Conservation (phyloP, 257 asterid species). For the Solanum pinnatisectum region DNA sequence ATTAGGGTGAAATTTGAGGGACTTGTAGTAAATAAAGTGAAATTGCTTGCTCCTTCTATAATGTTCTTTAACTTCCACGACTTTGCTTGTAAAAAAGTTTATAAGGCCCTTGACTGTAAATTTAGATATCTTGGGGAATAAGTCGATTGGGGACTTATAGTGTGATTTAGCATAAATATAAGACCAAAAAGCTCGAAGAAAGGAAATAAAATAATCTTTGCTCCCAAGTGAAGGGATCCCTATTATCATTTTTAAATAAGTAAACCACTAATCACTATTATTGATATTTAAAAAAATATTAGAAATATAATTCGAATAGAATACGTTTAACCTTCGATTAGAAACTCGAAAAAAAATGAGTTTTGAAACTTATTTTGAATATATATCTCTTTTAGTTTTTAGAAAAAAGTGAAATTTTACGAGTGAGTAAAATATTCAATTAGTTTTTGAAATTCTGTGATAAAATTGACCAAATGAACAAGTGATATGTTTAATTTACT, state of each 20-base stretch:
- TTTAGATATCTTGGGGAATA: background rate
- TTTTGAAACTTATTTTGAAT: too few species aligned
- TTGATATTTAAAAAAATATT: background rate
- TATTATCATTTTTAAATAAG: background rate
- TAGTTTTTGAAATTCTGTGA: background rate
- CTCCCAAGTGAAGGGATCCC: background rate
- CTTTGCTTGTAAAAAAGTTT: background rate
- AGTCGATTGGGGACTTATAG: background rate
- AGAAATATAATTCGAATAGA: background rate
- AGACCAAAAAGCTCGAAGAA: background rate
- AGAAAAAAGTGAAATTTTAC: too few species aligned
- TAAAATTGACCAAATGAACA: background rate
- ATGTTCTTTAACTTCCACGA: slow-evolving; percentile 8
- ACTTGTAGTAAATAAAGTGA: background rate
- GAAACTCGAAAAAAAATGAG: too few species aligned
- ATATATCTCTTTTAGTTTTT: too few species aligned
- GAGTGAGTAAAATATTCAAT: background rate
- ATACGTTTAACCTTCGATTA: background rate
- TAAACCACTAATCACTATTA: background rate
- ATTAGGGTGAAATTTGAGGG: background rate
- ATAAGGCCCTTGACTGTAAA: background rate
- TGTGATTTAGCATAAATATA: background rate
- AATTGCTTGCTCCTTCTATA: background rate
- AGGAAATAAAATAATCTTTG: background rate
- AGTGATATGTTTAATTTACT: background rate